Percentiles rank a stretch among this genome's conserved stretches.
Evolutionary conservation across 441 rosid species (phyloP).

Genomic region (Arabidopsis hybrid): DNA sequence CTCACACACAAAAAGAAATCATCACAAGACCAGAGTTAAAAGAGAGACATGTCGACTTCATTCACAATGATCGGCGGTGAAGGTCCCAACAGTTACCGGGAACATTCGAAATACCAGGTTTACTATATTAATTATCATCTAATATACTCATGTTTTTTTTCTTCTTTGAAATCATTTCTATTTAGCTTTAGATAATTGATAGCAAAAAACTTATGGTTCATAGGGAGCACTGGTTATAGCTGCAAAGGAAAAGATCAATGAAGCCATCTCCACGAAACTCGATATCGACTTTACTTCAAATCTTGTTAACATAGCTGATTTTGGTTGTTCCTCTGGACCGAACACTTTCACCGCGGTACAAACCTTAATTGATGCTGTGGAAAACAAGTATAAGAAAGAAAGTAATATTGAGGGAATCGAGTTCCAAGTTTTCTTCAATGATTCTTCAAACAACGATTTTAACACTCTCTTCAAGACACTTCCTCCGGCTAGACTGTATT

Average conservation of each 20-base stretch:
- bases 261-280: slow-evolving; percentile 25
- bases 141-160: neutral
- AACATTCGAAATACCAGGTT: slow-evolving; percentile 37
- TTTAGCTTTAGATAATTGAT: neutral
- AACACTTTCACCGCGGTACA: slow-evolving; percentile 53
- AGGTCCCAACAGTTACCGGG: slow-evolving; percentile 29
- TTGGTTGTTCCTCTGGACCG: slow-evolving; percentile 69
- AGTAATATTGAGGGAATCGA: neutral
- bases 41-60: slow-evolving; percentile 27
- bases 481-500: slow-evolving; percentile 41
- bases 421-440: slow-evolving; percentile 49
- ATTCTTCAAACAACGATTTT: slow-evolving; percentile 43
- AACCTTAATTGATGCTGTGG: slow-evolving; percentile 43
- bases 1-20: neutral
- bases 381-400: slow-evolving; percentile 21
- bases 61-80: slow-evolving; percentile 33
- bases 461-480: slow-evolving; percentile 52
- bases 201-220: neutral
- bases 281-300: neutral
- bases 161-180: neutral
- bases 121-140: neutral
- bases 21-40: neutral
- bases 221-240: slow-evolving; percentile 37
- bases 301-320: slow-evolving; percentile 48
- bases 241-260: slow-evolving; percentile 32